phyloP scores from a whole-genome alignment of 345 rosid genomes.

The Melaleuca quinquenervia region DNA sequence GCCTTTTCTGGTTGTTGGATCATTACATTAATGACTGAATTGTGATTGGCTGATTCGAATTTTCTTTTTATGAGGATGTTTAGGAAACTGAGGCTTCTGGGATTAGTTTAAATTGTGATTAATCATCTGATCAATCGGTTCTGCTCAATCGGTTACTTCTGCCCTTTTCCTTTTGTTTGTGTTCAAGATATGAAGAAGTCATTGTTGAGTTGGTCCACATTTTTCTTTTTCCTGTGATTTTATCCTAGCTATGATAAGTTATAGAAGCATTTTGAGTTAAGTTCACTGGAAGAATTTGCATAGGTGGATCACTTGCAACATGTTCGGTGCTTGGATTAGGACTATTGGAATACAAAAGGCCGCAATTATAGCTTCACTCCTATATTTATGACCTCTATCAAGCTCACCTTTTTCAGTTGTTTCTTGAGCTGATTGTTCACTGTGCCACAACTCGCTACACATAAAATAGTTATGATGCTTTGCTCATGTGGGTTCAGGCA shows the following conservation, averaged over 20 bases:
- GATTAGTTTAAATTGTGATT: background rate
- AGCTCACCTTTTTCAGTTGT: background rate
- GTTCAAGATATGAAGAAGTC: background rate
- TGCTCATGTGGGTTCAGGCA: conserved; percentile 30
- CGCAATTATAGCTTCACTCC: background rate
- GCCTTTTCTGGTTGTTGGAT: background rate
- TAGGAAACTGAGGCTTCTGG: background rate
- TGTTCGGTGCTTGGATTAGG: background rate
- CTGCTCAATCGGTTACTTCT: background rate
- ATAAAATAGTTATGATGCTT: background rate
- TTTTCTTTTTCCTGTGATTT: background rate
- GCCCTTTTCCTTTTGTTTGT: background rate
- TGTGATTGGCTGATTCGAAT: background rate
- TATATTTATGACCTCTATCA: background rate
- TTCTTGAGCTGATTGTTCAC: background rate
- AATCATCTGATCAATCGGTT: background rate
- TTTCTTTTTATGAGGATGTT: background rate
- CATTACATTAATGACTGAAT: background rate
- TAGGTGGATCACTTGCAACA: background rate
- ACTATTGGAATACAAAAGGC: background rate
- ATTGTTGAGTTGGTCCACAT: background rate
- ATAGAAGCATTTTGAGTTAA: background rate
- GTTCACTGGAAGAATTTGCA: background rate
- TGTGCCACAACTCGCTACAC: background rate
- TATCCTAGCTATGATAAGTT: background rate